Percentiles rank a stretch among this genome's conserved stretches.
These are phyloP conservation scores for Podaxis sp. DNA, from an alignment of 768 basidiomycete genomes.

Conservation along the genomic window DNA sequence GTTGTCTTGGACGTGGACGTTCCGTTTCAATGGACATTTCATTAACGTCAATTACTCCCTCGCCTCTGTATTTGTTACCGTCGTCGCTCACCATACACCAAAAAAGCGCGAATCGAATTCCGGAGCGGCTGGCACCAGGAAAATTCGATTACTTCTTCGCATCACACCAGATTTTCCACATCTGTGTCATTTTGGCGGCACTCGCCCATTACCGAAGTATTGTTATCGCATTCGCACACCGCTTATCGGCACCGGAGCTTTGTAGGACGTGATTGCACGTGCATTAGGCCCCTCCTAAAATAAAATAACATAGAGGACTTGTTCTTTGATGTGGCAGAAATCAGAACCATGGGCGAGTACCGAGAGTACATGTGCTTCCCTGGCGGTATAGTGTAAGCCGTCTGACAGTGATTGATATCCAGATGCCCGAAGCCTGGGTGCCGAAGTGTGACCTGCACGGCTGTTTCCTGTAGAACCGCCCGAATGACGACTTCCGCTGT, in stretches of 20 bases:
- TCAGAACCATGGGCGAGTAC: not conserved
- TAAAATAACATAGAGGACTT: not conserved
- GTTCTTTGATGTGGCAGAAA: conserved; percentile 6
- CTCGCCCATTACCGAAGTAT: conserved; percentile 63
- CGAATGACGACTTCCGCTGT: not conserved
- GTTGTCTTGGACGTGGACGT: conserved; percentile 19
- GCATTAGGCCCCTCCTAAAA: not conserved
- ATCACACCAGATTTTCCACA: conserved; percentile 91
- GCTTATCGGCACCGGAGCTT: conserved; percentile 41
- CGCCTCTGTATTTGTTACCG: conserved; percentile 12
- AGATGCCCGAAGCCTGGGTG: not conserved
- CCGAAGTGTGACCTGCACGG: conserved; percentile 5
- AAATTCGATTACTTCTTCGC: conserved; percentile 77
- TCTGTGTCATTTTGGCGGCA: conserved; percentile 73
- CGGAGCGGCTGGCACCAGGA: conserved; percentile 74
- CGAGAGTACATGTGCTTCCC: not conserved
- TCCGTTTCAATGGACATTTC: conserved; percentile 18
- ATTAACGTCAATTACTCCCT: conserved; percentile 18
- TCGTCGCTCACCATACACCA: not conserved
- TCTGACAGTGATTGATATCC: conserved; percentile 7
- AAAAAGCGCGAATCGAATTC: conserved; percentile 76
- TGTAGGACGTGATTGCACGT: conserved; percentile 24
- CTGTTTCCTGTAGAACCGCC: not conserved
- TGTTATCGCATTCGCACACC: conserved; percentile 56
- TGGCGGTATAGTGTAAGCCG: not conserved